Base-by-base conservation (phyloP, 495 filamentous ascomycete genomes). In the Hypoxylon lienhwacheense region DNA sequence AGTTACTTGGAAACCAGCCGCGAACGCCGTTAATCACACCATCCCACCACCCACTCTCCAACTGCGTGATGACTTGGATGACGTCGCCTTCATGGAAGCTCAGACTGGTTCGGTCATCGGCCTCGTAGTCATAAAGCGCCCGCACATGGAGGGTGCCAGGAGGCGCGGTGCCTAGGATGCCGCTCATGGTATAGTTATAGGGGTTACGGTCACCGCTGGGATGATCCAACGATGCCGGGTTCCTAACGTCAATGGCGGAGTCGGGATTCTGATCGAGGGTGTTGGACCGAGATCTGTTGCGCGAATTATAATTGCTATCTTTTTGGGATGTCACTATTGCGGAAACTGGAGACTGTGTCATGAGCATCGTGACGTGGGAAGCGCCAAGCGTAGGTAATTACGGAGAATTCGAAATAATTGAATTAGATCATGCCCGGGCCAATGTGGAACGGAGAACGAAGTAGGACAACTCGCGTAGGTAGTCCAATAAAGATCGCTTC, bases 11-110 rank as follows among this genome's bases (percentile, higher is more conserved):
- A 73, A 98, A 98, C 93, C 93, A 98, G 47, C 93, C 93, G 58
- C 93, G 84, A 50, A 92, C 84, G 35, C 87, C 90, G 54, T 91
- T 86, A 66, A 97, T 92, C 29, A 97, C 89, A 7, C 93, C 93
- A 73, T 98, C 93, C 93, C 93, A 98, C 93, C 93, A 98, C 6
- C 93, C 93, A 55, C 91, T 97, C 63, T 97, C 95, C 32, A 98
- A 77, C 70, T 96, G 91, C 48, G 95, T 98, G 51, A 98, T 87
- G 61, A 98, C 93, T 73, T 97, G 91, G 53, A 98, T 97, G 49
- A 96, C 84, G 66, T 97, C 93, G 54, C 95, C 95, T 63, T 92
- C 85, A 52, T 84, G 88, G 68, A 98, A 97, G 73, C 91, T 97
- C 62, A 98, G 75, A 73, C 91, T 97, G 29, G 93, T 97, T 59